Evolutionary conservation across 1,284 basidiomycete genomes (phyloP), one percentile per base, ranked within the genome.

Genomic region (Puccinia brachypodii): DNA sequence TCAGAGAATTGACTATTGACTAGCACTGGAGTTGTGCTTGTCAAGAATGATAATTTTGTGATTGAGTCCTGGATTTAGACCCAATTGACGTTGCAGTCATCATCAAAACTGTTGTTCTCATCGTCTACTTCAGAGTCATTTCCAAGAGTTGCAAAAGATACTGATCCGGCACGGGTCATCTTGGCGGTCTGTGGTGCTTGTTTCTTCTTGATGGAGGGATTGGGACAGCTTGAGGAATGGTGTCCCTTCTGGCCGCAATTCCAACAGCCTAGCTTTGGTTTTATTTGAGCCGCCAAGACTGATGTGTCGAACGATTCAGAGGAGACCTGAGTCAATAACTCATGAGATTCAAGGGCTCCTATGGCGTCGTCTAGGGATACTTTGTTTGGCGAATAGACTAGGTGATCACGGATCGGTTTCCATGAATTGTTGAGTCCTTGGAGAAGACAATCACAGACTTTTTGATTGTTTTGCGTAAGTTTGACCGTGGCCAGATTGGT

Each of bases 11-110:
- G 33, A 19, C 60, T 11, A 62, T 62, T 16, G 33, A 62, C 60
- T 62, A 36, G 33, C 60, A 62, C 31, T 33, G 33, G 60, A 62
- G 60, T 62, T 62, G 60, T 62, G 60, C 38, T 62, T 62, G 31
- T 62, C 60, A 62, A 3, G 31, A 62, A 36, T 62, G 38, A 8
- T 9, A 62, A 36, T 16, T n/a, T 19, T 33, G 60, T 62, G n/a
- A n/a, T n/a, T n/a, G n/a, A n/a, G n/a, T n/a, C n/a, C 60, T 62
- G 31, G 60, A 62, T 33, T 62, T 62, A 62, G 60, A 28, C 60
- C 60, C 60, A 62, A 2, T 16, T 33, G 38, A 62, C 19, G 60
- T 62, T 19, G 33, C 60, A 62, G 4, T 31, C 28, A 31, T 58
- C 56, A 58, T 58, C 56, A n/a, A n/a, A n/a, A n/a, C n/a, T n/a